Evolutionary conservation across 108 stramenopile species (phyloP).

Genomic region (Cyclotella atomus): DNA sequence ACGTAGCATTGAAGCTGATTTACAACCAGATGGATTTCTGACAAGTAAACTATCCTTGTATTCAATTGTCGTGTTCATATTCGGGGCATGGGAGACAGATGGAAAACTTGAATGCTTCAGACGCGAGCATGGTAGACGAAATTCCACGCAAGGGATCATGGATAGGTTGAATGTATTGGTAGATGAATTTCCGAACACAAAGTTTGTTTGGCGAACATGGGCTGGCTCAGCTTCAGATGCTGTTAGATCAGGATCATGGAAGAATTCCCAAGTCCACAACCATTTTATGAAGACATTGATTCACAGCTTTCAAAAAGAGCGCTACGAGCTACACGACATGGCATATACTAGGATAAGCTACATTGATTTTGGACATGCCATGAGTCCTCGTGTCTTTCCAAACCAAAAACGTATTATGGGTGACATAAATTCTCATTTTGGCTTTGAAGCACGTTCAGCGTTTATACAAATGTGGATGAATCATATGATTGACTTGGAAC

Average conservation of each 20-base stretch:
- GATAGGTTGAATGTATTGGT: not conserved
- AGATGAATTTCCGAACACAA: not conserved
- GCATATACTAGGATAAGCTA: not conserved
- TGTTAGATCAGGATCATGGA: not conserved
- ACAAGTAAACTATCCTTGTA: not conserved
- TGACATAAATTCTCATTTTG: not conserved
- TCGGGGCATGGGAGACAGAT: not conserved
- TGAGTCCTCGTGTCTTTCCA: not conserved
- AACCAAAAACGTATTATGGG: not conserved
- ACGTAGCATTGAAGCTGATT: not conserved
- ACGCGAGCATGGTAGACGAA: not conserved
- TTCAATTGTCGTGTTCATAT: not conserved
- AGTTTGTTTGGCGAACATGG: not conserved
- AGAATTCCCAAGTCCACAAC: not conserved
- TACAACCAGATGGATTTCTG: not conserved
- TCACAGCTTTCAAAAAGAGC: not conserved
- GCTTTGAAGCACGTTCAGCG: not conserved
- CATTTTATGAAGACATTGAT: not conserved
- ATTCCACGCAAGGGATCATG: not conserved
- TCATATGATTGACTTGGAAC: not conserved
- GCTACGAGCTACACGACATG: not conserved
- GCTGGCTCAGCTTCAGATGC: not conserved
- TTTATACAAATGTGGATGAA: slow-evolving; percentile 2
- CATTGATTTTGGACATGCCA: not conserved
- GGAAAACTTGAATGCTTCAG: not conserved